Conservation (phyloP, 768 basidiomycete genomes). For the Daedaleopsis nitida region DNA sequence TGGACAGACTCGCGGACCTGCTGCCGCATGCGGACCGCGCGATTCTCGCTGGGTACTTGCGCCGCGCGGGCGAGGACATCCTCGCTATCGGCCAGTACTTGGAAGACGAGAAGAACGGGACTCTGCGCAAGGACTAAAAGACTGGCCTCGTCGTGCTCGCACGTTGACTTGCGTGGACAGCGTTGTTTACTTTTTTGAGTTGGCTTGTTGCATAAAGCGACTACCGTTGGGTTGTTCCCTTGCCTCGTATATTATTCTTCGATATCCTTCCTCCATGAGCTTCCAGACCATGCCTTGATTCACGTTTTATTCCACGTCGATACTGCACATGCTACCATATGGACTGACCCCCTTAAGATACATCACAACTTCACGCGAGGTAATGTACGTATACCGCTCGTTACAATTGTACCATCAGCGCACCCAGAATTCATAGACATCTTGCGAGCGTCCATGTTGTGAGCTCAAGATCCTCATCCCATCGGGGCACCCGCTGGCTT, state of each 20-base stretch:
- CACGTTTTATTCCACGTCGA: conserved; percentile 9
- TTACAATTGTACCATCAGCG: conserved; percentile 15
- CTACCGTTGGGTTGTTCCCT: neutral
- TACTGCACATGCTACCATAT: conserved; percentile 8
- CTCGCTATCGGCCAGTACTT: conserved; percentile 86
- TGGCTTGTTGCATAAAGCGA: neutral
- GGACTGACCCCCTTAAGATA: conserved; percentile 10
- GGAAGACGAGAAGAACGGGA: conserved; percentile 81
- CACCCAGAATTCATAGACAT: conserved; percentile 12
- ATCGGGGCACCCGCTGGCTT: conserved; percentile 13
- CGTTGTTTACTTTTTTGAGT: neutral
- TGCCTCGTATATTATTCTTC: neutral
- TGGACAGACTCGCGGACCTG: conserved; percentile 70
- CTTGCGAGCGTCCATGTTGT: conserved; percentile 5
- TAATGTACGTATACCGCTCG: conserved; percentile 20
- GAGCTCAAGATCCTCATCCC: conserved; percentile 1
- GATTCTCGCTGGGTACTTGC: conserved; percentile 71
- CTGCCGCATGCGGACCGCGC: conserved; percentile 72
- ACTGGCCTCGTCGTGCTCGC: neutral
- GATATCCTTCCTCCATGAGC: neutral
- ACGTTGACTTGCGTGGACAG: neutral
- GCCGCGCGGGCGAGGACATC: conserved; percentile 76
- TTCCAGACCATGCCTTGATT: neutral
- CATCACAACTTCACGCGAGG: conserved; percentile 6
- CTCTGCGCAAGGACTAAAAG: conserved; percentile 40